phyloP scores from a whole-genome alignment of 2,329 filamentous ascomycete species.

The Graphium sp. region DNA sequence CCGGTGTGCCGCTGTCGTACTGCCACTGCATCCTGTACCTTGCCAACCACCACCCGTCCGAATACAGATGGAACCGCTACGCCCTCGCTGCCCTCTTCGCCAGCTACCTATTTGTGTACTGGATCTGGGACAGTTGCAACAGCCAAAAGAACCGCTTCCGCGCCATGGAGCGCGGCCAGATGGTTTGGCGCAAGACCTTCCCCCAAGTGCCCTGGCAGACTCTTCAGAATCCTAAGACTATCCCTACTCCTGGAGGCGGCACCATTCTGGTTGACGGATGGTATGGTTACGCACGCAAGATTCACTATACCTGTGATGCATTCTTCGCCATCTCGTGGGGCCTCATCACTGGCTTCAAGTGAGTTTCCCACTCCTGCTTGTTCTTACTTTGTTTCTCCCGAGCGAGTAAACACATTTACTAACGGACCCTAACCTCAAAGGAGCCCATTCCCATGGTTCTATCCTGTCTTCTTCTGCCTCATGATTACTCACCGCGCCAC shows the following conservation, averaged over 20 bases:
- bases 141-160: slow-evolving; percentile 91
- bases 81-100: slow-evolving; percentile 48
- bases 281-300: slow-evolving; percentile 58
- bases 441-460: slow-evolving; percentile 83
- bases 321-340: slow-evolving; percentile 33
- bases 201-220: slow-evolving; percentile 83
- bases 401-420: too few species aligned
- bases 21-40: slow-evolving; percentile 88
- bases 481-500: slow-evolving; percentile 72
- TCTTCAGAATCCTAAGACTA: slow-evolving; percentile 63
- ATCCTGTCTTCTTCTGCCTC: slow-evolving; percentile 62
- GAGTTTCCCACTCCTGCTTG: slow-evolving; percentile 6
- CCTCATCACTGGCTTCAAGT: slow-evolving; percentile 31
- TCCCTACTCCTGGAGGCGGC: slow-evolving; percentile 56
- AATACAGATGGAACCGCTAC: slow-evolving; percentile 60
- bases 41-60: slow-evolving; percentile 63
- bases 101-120: slow-evolving; percentile 71
- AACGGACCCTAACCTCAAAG: slow-evolving; percentile 9
- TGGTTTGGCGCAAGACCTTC: slow-evolving; percentile 60
- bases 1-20: slow-evolving; percentile 79
- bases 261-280: slow-evolving; percentile 72
- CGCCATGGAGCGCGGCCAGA: slow-evolving; percentile 56
- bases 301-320: slow-evolving; percentile 30
- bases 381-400: too few species aligned
- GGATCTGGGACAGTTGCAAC: slow-evolving; percentile 85